Evolutionary conservation across 768 basidiomycete genomes (phyloP), one percentile per base, ranked within the genome.

Genomic region (Panaeolus papilionaceus): DNA sequence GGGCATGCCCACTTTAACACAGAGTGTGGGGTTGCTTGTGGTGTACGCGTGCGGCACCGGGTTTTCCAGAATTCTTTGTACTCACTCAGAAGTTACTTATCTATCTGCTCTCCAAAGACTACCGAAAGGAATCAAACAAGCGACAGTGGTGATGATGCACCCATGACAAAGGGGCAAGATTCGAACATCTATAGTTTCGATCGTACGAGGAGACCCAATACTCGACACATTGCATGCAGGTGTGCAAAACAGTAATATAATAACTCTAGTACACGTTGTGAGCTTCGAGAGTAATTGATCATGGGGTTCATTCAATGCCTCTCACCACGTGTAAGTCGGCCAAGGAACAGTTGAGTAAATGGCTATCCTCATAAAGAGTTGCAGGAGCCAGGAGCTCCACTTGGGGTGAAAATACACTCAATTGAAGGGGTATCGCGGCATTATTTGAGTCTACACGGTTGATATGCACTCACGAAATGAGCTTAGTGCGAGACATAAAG

Each of bases 21-120:
- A 58, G 54, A 54, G 4, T 54, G 23, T 28, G 26, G 28, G 28
- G 26, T 16, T 58, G 14, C 33, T 11, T 14, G 54, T 58, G 28
- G 54, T 28, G 54, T 58, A 58, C 14, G 54, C 54, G 26, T 33
- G 54, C 54, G 54, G 54, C 4, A 58, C 54, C 28, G 54, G 54
- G 28, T 28, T 58, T 58, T 58, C 54, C 54, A 58, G 54, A 58
- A 58, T 58, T 37, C 20, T 20, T 51, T 51, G 8, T 51, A 51
- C 12, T 12, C 20, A 51, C 47, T 12, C 47, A 9, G 47, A 42
- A 42, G 40, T 42, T 42, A 42, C 40, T 51, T 51, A 51, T 51
- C 47, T 20, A 23, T 51, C 26, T 26, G 26, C 20, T 23, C 47
- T 23, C 26, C 47, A 20, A 47, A 10, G 47, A 26, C 6, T 20